Base-by-base conservation (phyloP, 2,329 filamentous ascomycete genomes). In the Pseudogymnoascus pannorum region DNA sequence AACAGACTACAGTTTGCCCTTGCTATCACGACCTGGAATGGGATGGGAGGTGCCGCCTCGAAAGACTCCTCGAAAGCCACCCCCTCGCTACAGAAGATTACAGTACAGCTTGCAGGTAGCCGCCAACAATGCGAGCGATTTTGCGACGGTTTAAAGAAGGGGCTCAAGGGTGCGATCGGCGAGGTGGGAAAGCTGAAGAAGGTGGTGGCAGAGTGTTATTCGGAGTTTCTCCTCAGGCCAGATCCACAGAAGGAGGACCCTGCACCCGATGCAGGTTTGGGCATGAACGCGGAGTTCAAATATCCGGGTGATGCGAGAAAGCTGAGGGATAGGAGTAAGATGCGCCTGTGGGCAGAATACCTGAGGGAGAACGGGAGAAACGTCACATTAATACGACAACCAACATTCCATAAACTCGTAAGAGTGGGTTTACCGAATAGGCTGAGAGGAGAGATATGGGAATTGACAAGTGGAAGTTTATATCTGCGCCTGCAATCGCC, bases 321-420 rank as follows among this genome's bases (percentile, higher is more conserved):
- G 76, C 81, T 97, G 63, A 84, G 94, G 67, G 94, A 99, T 73
- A 84, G 92, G 62, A 96, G 93, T 71, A 99, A 99, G 79, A 97
- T 99, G 89, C 84, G 94, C 51, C 77, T 99, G 40, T 99, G 94
- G 94, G 91, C 90, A 62, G 94, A 99, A 75, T 99, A 99, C 73
- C 80, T 99, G 64, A 84, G 91, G 73, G 94, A 97, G 72, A 97
- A 97, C 71, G 94, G 94, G 58, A 87, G 94, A 62, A 97, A 96
- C 75, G 84, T 89, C 60, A 97, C 92, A 1, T 77, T 99, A 59
- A 88, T 99, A 63, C 89, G 94, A 62, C 94, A 99, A 72, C 93
- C 94, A 3, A 97, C 94, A 24, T 97, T 97, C 70, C 94, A 97
- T 77, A 97, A 97, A 74, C 84, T 99, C 58, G 96, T 99, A 66